Base-by-base conservation (phyloP, 257 asterid species). In the Nyctanthes arbortristis region DNA sequence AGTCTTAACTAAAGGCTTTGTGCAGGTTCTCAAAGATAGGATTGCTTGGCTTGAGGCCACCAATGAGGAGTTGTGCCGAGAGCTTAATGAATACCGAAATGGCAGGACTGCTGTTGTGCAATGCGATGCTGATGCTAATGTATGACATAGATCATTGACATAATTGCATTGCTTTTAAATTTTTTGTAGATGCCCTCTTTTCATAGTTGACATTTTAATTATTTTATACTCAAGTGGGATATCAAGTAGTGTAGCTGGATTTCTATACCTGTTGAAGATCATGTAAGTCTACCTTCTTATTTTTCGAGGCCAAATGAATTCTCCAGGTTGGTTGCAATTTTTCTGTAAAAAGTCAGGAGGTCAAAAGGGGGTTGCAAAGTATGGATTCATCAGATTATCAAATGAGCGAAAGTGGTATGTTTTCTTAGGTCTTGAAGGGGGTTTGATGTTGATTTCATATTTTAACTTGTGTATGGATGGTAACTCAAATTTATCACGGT, bases 311-410 rank as follows among this genome's bases (percentile, higher is more conserved):
- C 61, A 36, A 22, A 67, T 1, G 20, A 68, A 22, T 22, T 8
- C 59, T 52, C 73, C 84, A 94, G 99, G 86, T 73, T 69, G 71
- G 70, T 54, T 78, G 84, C 57, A 78, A 68, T 69, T 88, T 69
- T 75, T 49, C 88, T 28, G 66, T 79, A 70, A 94, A 88, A 78
- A 79, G 85, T 58, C 98, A 94, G 80, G 96, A 93, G 37, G 86
- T 86, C 56, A 94, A 94, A 79, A 77, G 98, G 82, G 96, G 97
- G 52, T 77, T 89, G 87, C 99, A 88, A 57, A 89, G 91, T 65
- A 87, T 89, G 82, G 99, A 94, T 73, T 85, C 96, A 3, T 87
- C 89, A 72, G 99, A 91, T 77, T 94, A 85, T 82, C 96, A 84
- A 80, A 91, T 92, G 97, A 94, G 87, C 72, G 98, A 89, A 75